Conservation (phyloP, 1,139 yeast genomes). For the Pichia sp. region DNA sequence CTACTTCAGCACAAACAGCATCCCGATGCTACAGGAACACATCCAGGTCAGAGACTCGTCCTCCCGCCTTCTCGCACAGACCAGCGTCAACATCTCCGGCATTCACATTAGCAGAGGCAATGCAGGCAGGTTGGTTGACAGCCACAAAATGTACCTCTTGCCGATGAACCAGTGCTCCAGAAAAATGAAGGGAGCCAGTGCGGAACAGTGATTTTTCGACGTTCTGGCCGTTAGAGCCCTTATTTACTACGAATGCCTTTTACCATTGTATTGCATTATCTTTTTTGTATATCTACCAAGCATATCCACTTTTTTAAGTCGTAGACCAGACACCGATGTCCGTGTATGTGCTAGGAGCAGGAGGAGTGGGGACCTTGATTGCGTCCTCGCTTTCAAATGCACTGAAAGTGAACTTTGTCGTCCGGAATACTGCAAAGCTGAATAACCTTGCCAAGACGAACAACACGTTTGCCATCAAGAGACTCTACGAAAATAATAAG, state of each 20-base stretch:
- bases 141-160: slow-evolving; percentile 2
- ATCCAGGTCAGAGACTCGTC: background rate
- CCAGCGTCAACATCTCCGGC: background rate
- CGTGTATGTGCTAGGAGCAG: slow-evolving; percentile 31
- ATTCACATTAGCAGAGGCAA: background rate
- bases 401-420: slow-evolving; percentile 25
- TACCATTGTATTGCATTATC: background rate
- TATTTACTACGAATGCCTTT: too few species aligned
- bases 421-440: slow-evolving; percentile 26
- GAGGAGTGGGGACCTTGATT: slow-evolving; percentile 30
- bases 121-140: background rate
- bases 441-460: slow-evolving; percentile 18
- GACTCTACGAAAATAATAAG: slow-evolving; percentile 23
- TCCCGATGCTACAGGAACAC: slow-evolving; percentile 9
- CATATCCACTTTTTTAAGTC: background rate
- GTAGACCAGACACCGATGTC: slow-evolving; percentile 9
- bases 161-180: slow-evolving; percentile 2
- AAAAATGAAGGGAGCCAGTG: too few species aligned
- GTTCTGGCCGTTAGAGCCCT: too few species aligned
- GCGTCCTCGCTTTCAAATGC: slow-evolving; percentile 22
- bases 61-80: background rate
- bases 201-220: too few species aligned
- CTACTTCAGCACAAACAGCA: slow-evolving; percentile 13
- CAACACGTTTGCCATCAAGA: slow-evolving; percentile 23
- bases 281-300: too few species aligned